Evolutionary conservation across 2,329 filamentous ascomycete species (phyloP), one percentile per base, ranked within the genome.

Genomic region (Hypomyces rosellus): DNA sequence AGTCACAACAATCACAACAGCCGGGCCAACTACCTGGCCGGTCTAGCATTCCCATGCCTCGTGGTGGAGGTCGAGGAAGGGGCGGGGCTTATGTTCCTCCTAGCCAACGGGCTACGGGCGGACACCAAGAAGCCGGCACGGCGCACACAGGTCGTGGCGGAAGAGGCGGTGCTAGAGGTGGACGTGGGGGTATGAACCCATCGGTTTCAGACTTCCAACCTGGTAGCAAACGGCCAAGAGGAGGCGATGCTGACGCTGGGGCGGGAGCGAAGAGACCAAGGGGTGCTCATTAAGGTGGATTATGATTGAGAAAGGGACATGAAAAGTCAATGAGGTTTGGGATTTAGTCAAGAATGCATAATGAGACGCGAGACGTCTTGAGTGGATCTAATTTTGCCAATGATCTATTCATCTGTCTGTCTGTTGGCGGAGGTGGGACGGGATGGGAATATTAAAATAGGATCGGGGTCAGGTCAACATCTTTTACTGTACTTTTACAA

Each of bases 181-280:
- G 71, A 33, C 69, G 75, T 18, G 65, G 65, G 49, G 68, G 52
- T 11, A 58, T 82, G 57, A 82, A 78, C 55, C 72, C 75, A 1
- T 67, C 66, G 12, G 79, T 75, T 9, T 69, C 73, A 45, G 81
- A 83, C 50, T 77, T 81, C 57, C 78, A 81, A 39, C 74, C 76
- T 8, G 78, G 79, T 4, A 77, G 73, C 56, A 82, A 83, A 65
- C 71, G 80, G 25, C 73, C 77, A 13, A 70, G 80, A 48, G 78
- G 81, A 48, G 78, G 81, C 45, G 80, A 83, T 49, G 69, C 67
- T 1, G 71, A 74, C 46, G 63, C 55, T 18, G 69, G 68, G 3
- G 70, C 64, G 15, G 71, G 71, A 16, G 69, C 69, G 3, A 74
- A 74, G 61, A 62, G 72, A 52, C 67, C 69, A 4, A 63, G 71